phyloP scores from a whole-genome alignment of 768 basidiomycete species.

The Pseudohyphozyma bogoriensis region DNA sequence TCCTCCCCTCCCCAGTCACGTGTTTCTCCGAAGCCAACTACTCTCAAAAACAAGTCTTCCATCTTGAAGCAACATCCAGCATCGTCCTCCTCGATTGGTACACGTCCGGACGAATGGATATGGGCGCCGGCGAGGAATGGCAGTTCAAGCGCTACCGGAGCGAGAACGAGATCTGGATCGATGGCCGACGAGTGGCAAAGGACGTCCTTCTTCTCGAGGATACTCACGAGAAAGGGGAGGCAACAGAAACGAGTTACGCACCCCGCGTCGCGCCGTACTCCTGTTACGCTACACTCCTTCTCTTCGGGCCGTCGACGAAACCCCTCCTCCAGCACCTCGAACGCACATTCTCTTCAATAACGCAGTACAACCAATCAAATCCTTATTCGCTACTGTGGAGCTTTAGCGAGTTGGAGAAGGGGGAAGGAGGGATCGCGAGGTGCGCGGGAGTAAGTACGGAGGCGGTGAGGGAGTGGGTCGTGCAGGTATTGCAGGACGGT shows the following conservation, averaged over 20 bases:
- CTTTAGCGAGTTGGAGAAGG: constrained; percentile 48
- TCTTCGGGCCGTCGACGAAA: constrained; percentile 58
- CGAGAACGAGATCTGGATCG: constrained; percentile 67
- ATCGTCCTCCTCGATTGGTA: constrained; percentile 79
- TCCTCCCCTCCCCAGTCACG: constrained; percentile 86
- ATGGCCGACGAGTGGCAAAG: constrained; percentile 51
- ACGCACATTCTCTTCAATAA: constrained; percentile 47
- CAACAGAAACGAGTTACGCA: constrained; percentile 43
- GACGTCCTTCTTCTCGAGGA: constrained; percentile 69
- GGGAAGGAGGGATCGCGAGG: constrained; percentile 21
- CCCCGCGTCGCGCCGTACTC: constrained; percentile 67
- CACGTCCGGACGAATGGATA: constrained; percentile 65
- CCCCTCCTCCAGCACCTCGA: constrained; percentile 46
- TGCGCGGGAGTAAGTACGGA: constrained; percentile 30
- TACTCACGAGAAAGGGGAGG: background rate
- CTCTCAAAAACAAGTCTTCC: constrained; percentile 70
- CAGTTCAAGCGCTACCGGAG: constrained; percentile 73
- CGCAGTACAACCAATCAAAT: constrained; percentile 50
- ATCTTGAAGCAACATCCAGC: constrained; percentile 49
- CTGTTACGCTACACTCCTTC: constrained; percentile 77
- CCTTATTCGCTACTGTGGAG: constrained; percentile 74
- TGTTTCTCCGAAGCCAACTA: constrained; percentile 80
- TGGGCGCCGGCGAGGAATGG: constrained; percentile 59
- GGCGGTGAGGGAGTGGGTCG: constrained; percentile 30
- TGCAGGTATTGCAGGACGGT: constrained; percentile 11